Percentiles rank a stretch among this genome's conserved stretches.
phyloP scores from a whole-genome alignment of 2,329 filamentous ascomycete genomes.

The Ophiostoma triangulosporum region DNA sequence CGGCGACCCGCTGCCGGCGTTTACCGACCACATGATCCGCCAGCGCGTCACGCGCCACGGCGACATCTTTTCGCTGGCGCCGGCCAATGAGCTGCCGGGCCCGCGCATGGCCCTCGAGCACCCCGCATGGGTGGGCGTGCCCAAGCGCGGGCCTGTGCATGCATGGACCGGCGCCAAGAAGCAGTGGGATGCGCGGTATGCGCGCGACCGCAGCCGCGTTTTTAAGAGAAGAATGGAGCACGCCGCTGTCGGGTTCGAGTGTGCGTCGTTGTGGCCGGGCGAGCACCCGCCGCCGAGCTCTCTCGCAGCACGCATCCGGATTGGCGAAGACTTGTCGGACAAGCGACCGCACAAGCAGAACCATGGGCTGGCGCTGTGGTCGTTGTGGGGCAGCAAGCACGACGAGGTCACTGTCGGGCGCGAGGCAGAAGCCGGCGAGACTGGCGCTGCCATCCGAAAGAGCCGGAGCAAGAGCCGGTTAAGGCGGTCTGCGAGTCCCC shows the following conservation, averaged over 20 bases:
- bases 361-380: constrained; percentile 71
- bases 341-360: constrained; percentile 43
- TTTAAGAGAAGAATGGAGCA: constrained; percentile 64
- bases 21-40: constrained; percentile 80
- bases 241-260: constrained; percentile 56
- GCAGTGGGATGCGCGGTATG: constrained; percentile 61
- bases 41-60: constrained; percentile 75
- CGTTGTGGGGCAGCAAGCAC: constrained; percentile 76
- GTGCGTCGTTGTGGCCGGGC: constrained; percentile 51
- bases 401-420: constrained; percentile 59
- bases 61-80: constrained; percentile 52
- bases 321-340: constrained; percentile 31
- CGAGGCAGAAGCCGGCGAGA: constrained; percentile 34
- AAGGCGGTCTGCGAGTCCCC: too few species aligned
- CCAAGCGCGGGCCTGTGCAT: constrained; percentile 65
- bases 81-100: constrained; percentile 48
- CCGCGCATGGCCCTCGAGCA: constrained; percentile 47
- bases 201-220: constrained; percentile 53
- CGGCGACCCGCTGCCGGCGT: constrained; percentile 68
- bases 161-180: constrained; percentile 71
- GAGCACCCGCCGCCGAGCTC: constrained; percentile 77
- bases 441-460: constrained; percentile 18
- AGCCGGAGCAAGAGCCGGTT: neutral
- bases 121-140: constrained; percentile 54
- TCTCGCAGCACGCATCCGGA: constrained; percentile 55